Base-by-base conservation (phyloP, 2,329 filamentous ascomycete species). In the Scopulariopsis brevicaulis region DNA sequence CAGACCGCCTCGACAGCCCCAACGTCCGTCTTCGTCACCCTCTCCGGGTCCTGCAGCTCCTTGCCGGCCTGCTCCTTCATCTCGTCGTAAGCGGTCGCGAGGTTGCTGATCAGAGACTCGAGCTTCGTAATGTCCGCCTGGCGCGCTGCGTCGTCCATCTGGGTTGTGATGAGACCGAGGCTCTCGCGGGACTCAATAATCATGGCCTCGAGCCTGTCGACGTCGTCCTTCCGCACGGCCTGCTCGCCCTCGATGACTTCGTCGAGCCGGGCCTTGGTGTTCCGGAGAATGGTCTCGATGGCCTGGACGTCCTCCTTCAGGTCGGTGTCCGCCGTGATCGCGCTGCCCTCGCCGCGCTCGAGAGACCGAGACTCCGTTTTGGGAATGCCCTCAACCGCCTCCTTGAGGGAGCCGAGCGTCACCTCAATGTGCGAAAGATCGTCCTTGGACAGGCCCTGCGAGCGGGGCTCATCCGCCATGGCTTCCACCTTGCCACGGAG, bases 271-370 rank as follows among this genome's bases (percentile, higher is more conserved):
- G 86, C 84, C 69, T 96, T 96, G 35, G 91, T 92, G 68, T 96
- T 96, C 50, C 87, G 84, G 14, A 97, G 78, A 54, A 97, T 84
- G 0, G 88, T 95, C 70, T 96, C 93, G 59, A 97, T 92, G 12
- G 90, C 90, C 61, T 93, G 84, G 0, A 92, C 89, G 64, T 97
- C 92, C 63, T 96, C 90, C 67, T 89, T 74, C 68, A 63, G 77
- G 64, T 64, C 77, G 65, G 60, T 73, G 59, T 78, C 73, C 60
- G 10, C 60, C 58, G 3, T 34, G 67, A 68, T 62, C 51, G 62
- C 3, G 63, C 40, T 46, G 18, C 61, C 53, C 53, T 59, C 12
- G 65, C 63, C 60, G 24, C 61, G 58, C 12, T 62, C 56, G 14
- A 60, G 59, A 1, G 58, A 59, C 4, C 60, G 53, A 22, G 62